phyloP scores from a whole-genome alignment of 1,139 yeast genomes.

The Magnusiomyces paraingens region DNA sequence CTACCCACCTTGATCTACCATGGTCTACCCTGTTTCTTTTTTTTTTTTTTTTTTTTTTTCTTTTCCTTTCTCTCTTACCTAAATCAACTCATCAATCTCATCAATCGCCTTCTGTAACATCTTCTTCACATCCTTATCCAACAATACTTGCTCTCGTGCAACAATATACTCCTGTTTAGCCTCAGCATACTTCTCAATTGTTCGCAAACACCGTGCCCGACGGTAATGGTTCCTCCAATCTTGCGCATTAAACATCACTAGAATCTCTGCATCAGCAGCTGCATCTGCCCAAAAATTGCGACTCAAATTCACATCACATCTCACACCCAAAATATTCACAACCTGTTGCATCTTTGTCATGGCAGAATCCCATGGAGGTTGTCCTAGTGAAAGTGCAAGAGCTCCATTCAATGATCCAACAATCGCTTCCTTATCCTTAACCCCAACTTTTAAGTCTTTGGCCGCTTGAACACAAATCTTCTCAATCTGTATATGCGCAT shows the following conservation, averaged over 20 bases:
- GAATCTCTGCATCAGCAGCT: slow-evolving; percentile 71
- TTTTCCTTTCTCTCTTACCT: background rate
- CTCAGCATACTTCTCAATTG: slow-evolving; percentile 61
- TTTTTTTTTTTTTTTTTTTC: no score
- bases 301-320: slow-evolving; percentile 77
- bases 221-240: slow-evolving; percentile 77
- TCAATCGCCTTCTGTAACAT: slow-evolving; percentile 13
- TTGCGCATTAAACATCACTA: slow-evolving; percentile 54
- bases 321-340: slow-evolving; percentile 61
- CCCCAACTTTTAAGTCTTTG: slow-evolving; percentile 49
- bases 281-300: slow-evolving; percentile 64
- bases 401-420: slow-evolving; percentile 69
- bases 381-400: slow-evolving; percentile 69
- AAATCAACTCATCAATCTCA: slow-evolving; percentile 1
- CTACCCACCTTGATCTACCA: no score
- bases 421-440: slow-evolving; percentile 49
- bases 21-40: no score
- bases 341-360: slow-evolving; percentile 75
- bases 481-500: slow-evolving; percentile 52
- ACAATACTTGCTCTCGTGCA: slow-evolving; percentile 47
- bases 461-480: slow-evolving; percentile 72
- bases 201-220: slow-evolving; percentile 66
- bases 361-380: slow-evolving; percentile 84
- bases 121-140: slow-evolving; percentile 10
- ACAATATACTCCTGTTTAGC: slow-evolving; percentile 74